These are phyloP conservation scores for Botrytis fabae DNA, from an alignment of 2,329 filamentous ascomycete genomes.

Conservation along the genomic window DNA sequence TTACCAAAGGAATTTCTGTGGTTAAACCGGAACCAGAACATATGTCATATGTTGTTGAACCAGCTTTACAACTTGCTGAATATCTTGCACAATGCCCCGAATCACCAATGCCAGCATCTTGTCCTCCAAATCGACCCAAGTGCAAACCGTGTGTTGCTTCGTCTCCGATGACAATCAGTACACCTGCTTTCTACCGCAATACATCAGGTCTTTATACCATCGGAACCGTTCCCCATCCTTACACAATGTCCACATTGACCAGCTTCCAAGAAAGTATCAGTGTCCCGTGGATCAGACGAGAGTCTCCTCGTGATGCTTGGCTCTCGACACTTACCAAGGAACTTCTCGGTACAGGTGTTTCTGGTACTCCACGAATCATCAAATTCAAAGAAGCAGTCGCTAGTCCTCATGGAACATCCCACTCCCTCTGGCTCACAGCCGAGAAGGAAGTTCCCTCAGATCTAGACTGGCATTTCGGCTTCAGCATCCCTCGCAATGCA, in stretches of 20 bases:
- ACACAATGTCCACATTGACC: conserved; percentile 72
- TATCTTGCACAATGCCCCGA: conserved; percentile 74
- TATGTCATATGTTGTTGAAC: conserved; percentile 70
- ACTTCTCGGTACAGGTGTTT: conserved; percentile 62
- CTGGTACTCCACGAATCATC: conserved; percentile 65
- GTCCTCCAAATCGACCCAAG: conserved; percentile 75
- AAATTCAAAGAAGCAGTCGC: conserved; percentile 82
- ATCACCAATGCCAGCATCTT: conserved; percentile 72
- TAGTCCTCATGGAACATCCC: conserved; percentile 60
- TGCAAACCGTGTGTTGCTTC: conserved; percentile 73
- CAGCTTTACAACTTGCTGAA: conserved; percentile 70
- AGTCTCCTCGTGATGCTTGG: conserved; percentile 77
- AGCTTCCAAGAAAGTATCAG: conserved; percentile 62
- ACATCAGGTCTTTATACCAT: conserved; percentile 74
- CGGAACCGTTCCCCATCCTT: conserved; percentile 86
- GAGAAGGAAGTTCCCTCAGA: conserved; percentile 61
- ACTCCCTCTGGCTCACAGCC: conserved; percentile 81
- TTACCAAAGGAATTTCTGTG: conserved; percentile 74
- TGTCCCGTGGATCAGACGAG: conserved; percentile 63
- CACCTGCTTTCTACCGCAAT: conserved; percentile 69
- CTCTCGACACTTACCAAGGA: conserved; percentile 69
- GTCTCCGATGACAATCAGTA: conserved; percentile 65
- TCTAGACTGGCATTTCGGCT: conserved; percentile 88
- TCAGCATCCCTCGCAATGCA: conserved; percentile 65
- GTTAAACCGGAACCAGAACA: conserved; percentile 76